Evolutionary conservation across 176 grass and related monocot species (phyloP).

Genomic region (Chrysopogon serrulatus): DNA sequence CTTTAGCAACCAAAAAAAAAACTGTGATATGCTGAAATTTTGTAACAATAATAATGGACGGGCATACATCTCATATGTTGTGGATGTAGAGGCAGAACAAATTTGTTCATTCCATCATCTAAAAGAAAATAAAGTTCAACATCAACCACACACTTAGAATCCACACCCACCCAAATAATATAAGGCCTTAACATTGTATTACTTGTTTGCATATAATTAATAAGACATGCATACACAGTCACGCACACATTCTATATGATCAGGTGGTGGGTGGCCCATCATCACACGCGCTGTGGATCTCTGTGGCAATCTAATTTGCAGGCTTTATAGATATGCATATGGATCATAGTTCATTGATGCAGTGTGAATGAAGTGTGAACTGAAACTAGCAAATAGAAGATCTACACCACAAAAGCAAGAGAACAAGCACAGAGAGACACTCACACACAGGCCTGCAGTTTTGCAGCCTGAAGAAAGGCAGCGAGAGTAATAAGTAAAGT

Average conservation of each 20-base stretch:
- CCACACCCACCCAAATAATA: neutral
- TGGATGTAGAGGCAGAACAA: neutral
- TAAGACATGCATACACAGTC: neutral
- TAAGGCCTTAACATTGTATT: neutral
- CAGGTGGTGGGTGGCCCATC: neutral
- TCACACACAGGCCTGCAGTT: neutral
- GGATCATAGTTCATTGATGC: neutral
- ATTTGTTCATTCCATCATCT: neutral
- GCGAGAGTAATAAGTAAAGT: neutral
- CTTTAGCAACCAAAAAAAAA: too few species aligned
- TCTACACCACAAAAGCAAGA: neutral
- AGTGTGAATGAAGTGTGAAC: neutral
- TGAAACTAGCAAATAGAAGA: neutral
- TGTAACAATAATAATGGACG: neutral
- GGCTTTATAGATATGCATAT: neutral
- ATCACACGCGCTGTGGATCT: neutral
- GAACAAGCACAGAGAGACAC: neutral
- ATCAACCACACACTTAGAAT: neutral
- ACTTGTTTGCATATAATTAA: neutral
- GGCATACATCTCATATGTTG: neutral
- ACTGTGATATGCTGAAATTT: neutral
- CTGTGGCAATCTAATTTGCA: neutral
- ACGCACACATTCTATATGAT: neutral
- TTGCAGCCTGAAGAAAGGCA: neutral
- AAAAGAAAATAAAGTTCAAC: neutral